Conservation (phyloP, 495 filamentous ascomycete species). For the Lepraria neglecta region DNA sequence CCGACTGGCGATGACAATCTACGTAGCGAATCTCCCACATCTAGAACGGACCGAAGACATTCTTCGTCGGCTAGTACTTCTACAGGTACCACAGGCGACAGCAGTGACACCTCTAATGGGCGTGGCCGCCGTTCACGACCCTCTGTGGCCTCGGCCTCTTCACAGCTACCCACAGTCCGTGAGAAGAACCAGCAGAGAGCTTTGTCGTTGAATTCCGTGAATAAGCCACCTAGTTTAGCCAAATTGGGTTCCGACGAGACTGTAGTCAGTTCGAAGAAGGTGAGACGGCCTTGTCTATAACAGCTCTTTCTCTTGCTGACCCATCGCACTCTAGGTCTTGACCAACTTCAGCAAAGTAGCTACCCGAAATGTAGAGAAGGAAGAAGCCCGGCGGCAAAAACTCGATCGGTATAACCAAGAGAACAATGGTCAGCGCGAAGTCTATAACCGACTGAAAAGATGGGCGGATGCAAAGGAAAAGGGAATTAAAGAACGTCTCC, state of each 20-base stretch:
- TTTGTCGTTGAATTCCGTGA: not conserved
- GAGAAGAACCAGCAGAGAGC: slow-evolving; percentile 23
- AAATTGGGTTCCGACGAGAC: slow-evolving; percentile 21
- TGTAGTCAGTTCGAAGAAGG: slow-evolving; percentile 28
- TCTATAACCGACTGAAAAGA: slow-evolving; percentile 22
- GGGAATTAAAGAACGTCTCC: slow-evolving; percentile 15
- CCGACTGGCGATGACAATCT: not conserved
- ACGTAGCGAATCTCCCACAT: not conserved
- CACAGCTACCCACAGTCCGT: slow-evolving; percentile 23
- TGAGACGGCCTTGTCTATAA: not conserved
- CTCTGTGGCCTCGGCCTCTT: slow-evolving; percentile 22
- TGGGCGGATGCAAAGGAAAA: slow-evolving; percentile 23
- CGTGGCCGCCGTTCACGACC: slow-evolving; percentile 26
- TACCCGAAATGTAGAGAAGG: slow-evolving; percentile 25
- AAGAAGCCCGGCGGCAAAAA: slow-evolving; percentile 21
- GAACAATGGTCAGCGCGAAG: slow-evolving; percentile 22
- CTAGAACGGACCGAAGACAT: slow-evolving; percentile 21
- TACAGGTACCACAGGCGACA: slow-evolving; percentile 15
- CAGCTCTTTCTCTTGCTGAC: slow-evolving; percentile 1
- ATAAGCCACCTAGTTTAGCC: slow-evolving; percentile 6
- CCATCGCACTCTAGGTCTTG: slow-evolving; percentile 11
- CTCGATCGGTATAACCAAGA: slow-evolving; percentile 23
- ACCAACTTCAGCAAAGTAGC: slow-evolving; percentile 23
- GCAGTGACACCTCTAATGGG: slow-evolving; percentile 11
- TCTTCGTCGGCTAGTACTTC: slow-evolving; percentile 26